Evolutionary conservation across 495 filamentous ascomycete genomes (phyloP), one percentile per base, ranked within the genome.

Genomic region (Penicillium lagena): DNA sequence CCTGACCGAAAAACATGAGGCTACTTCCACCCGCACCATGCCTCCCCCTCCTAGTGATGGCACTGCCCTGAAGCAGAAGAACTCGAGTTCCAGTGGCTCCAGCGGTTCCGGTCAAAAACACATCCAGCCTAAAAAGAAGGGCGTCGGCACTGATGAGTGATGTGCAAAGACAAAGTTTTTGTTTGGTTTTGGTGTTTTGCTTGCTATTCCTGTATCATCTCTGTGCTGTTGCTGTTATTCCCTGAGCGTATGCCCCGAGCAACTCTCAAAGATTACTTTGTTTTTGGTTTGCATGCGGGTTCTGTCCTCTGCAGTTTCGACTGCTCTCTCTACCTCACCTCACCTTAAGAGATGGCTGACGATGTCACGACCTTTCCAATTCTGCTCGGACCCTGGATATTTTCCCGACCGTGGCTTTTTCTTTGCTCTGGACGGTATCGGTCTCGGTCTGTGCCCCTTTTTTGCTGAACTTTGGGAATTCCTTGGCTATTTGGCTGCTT

Each of bases 1-100:
- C 39, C 80, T 98, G 39, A 87, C 86, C 42, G 93, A 96, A 71
- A 96, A 96, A 77, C 90, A 87, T 43, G 85, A 71, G 28, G 51
- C 62, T 11, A 47, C 49, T 2, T 7, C 51, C 10, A 46, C 51
- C 28, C 59, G 67, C 3, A 48, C 62, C 54, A 51, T 59, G 3
- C 56, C 65, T 29, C 57, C 65, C 7, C 55, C 22, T 4, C 22
- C 59, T 7, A 48, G 54, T 13, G 61, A 66, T 40, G 58, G 50
- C 40, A 47, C 56, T 5, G 43, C 54, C 13, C 43, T 62, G 47
- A 56, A 55, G 29, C 49, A 22, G 22, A 22, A 22, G 4, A 6
- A 3, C 22, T 22, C 22, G 2, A 22, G 22, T 22, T 22, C 22
- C 22, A 22, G 22, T 22, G 22, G 22, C 22, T 22, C 49, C 44